A percentile compares a stretch with the other conserved stretches of the same genome.
phyloP scores from a whole-genome alignment of 1,139 yeast genomes.

The Geotrichum macrosporum region DNA sequence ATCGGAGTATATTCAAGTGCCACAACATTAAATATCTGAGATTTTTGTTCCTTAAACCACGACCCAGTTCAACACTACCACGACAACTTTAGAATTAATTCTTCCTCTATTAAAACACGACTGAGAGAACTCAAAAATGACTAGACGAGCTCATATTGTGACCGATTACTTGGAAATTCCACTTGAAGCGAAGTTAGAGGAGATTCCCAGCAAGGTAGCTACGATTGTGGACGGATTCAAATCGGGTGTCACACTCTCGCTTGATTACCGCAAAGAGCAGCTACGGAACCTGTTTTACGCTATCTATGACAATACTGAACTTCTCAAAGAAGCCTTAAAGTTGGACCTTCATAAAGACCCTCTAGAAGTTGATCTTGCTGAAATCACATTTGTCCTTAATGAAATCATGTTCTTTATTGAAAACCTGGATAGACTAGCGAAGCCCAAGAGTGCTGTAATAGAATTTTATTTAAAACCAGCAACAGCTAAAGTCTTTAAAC shows the following conservation, averaged over 20 bases:
- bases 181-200: conserved; percentile 44
- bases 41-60: no score
- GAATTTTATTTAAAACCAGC: conserved; percentile 40
- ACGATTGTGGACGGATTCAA: conserved; percentile 45
- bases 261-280: conserved; percentile 57
- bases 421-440: conserved; percentile 58
- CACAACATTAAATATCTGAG: no score
- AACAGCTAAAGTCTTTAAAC: conserved; percentile 53
- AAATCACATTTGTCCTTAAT: conserved; percentile 47
- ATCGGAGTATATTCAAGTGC: no score
- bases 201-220: conserved; percentile 49
- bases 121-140: no score
- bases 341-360: conserved; percentile 64
- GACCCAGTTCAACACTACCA: no score
- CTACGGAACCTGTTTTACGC: conserved; percentile 67
- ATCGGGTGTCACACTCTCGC: conserved; percentile 48
- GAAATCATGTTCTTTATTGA: conserved; percentile 62
- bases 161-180: conserved; percentile 18
- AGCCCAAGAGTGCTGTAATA: conserved; percentile 41
- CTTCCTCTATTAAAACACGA: no score
- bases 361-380: conserved; percentile 59
- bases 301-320: conserved; percentile 55
- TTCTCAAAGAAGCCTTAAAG: conserved; percentile 54
- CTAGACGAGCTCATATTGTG: no score
- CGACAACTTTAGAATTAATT: no score